Evolutionary conservation across 306 rosid species (phyloP).

Genomic region (Sicyos edulis): DNA sequence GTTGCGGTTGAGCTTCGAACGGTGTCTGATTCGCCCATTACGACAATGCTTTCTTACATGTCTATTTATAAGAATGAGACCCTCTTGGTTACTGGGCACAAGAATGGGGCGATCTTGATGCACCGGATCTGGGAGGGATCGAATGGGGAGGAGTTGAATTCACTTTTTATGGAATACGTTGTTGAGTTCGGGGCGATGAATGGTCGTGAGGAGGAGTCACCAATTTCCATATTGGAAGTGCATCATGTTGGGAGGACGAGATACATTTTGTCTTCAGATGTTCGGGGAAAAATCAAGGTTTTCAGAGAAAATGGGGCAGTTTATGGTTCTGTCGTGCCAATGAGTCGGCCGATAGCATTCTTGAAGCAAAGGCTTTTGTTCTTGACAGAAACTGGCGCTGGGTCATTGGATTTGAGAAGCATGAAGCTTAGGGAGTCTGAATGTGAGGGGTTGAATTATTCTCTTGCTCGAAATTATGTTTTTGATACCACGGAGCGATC

Average conservation of each 20-base stretch:
- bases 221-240: conserved; percentile 60
- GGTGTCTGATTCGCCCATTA: conserved; percentile 43
- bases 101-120: conserved; percentile 59
- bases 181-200: conserved; percentile 30
- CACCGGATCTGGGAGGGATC: conserved; percentile 79
- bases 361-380: conserved; percentile 87
- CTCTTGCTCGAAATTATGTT: conserved; percentile 62
- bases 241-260: conserved; percentile 77
- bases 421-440: conserved; percentile 80
- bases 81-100: conserved; percentile 71
- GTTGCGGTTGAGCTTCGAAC: conserved; percentile 64
- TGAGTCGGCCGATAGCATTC: conserved; percentile 64
- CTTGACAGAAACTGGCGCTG: conserved; percentile 85
- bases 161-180: conserved; percentile 55
- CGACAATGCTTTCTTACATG: conserved; percentile 59
- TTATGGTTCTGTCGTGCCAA: conserved; percentile 52
- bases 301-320: conserved; percentile 56
- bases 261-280: conserved; percentile 64
- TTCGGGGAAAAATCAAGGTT: conserved; percentile 58
- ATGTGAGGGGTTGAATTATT: conserved; percentile 83
- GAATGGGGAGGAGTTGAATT: conserved; percentile 72
- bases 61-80: conserved; percentile 74
- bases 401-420: conserved; percentile 77
- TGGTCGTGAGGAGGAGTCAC: conserved; percentile 24
- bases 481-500: conserved; percentile 79